Base-by-base conservation (phyloP, 2,329 filamentous ascomycete genomes). In the Xylaria sp. region DNA sequence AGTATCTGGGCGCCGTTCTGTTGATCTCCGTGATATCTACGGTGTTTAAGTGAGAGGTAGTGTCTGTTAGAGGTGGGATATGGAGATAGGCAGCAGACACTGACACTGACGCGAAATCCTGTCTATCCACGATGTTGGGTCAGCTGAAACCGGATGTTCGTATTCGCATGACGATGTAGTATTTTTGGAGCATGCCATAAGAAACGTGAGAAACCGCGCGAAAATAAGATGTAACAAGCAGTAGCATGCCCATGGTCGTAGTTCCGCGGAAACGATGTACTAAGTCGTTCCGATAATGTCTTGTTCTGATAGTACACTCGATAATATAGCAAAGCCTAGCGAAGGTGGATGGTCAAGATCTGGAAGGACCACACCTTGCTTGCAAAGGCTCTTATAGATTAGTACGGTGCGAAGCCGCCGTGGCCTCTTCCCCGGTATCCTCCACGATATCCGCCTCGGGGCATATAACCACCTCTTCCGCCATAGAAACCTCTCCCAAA, bases 371-470 rank as follows among this genome's bases (percentile, higher is more conserved):
- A 54, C 44, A 32, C 48, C 35, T 42, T 27, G 21, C 27, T 40
- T 32, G 40, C 27, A 4, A 53, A 63, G 51, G 37, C 60, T 37
- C 40, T 35, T 21, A 32, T 58, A 40, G 3, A 63, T 71, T 86
- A 92, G 80, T 92, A 92, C 68, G 90, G 90, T 65, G 86, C 81
- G 78, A 84, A 91, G 70, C 89, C 90, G 23, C 83, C 82, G 68
- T 83, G 81, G 62, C 85, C 81, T 74, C 91, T 87, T 62, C 88
- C 90, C 67, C 90, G 85, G 77, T 84, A 84, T 18, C 84, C 84
- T 65, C 86, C 86, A 69, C 87, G 84, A 76, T 92, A 92, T 60
- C 88, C 90, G 68, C 88, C 88, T 44, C 84, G 81, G 10, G 78
- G 78, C 32, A 62, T 47, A 70, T 81, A 86, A n/a, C 81, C 83